Evolutionary conservation across 345 rosid species (phyloP), one percentile per base, ranked within the genome.

Genomic region (Carallia brachiata): DNA sequence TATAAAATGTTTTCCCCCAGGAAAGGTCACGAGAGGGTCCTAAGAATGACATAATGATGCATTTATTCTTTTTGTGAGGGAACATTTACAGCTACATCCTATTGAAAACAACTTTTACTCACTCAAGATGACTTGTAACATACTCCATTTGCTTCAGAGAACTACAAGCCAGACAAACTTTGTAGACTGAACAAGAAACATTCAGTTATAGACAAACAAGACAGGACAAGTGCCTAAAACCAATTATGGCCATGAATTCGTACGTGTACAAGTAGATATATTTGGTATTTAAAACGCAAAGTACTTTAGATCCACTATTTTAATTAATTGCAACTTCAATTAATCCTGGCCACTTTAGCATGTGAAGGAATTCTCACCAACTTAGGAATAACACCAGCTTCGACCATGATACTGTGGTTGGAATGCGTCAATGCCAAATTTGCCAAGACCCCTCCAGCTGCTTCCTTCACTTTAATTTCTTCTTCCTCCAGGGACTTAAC

Each of bases 371-470:
- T 36, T 68, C 91, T 84, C 76, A 90, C 98, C 90, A 91, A 65
- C 77, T 88, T 89, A 1, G 94, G 89, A 69, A 93, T 86, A 69
- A 86, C 84, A 58, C 93, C 96, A 37, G 77, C 88, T 87, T 91
- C 97, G 63, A 91, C 96, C 89, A 93, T 64, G 70, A 70, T 75
- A 47, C 62, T 73, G 65, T 89, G 96, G 79, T 81, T 85, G 1
- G 84, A 80, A 56, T 63, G 67, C 76, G 92, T 87, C 73, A 89
- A 76, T 18, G 91, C 78, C 80, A 93, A 53, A 77, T 88, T 91
- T 27, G 96, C 87, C 79, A 93, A 77, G 81, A 91, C 85, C 4
- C 98, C 98, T 74, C 94, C 96, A 13, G 92, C 97, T 34, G 94
- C 92, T 82, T 89, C 97, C 81, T 83, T 83, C 58, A 91, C 87